Conservation (phyloP, 345 rosid genomes). For the Euclidium syriacum region DNA sequence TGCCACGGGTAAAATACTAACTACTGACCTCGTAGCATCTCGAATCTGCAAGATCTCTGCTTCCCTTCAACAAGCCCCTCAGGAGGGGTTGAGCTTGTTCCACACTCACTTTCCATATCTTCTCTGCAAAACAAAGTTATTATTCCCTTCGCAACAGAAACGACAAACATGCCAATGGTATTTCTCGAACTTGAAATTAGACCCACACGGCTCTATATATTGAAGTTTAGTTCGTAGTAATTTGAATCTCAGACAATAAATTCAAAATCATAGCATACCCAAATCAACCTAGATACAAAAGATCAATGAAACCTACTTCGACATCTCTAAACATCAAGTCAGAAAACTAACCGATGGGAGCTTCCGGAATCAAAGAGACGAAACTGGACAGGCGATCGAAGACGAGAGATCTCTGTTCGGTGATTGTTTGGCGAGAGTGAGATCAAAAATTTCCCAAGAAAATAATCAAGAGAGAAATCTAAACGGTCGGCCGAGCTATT, state of each 20-base stretch:
- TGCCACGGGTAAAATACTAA: no score
- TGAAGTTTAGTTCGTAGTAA: not conserved
- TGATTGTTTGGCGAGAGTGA: not conserved
- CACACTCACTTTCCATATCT: slow-evolving; percentile 73
- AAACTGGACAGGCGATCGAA: slow-evolving; percentile 38
- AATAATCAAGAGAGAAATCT: slow-evolving; percentile 24
- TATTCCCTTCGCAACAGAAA: slow-evolving; percentile 13
- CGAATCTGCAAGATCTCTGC: no score
- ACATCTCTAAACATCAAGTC: not conserved
- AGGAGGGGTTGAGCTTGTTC: slow-evolving; percentile 43
- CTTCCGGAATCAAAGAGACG: slow-evolving; percentile 24
- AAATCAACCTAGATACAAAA: slow-evolving; percentile 6
- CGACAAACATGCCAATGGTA: not conserved
- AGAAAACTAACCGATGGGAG: slow-evolving; percentile 36
- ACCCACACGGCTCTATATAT: not conserved
- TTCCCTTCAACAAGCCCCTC: slow-evolving; percentile 46
- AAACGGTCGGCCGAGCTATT: slow-evolving; percentile 46
- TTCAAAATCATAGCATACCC: not conserved
- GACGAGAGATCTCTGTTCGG: slow-evolving; percentile 27
- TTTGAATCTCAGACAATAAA: not conserved
- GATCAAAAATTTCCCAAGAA: not conserved
- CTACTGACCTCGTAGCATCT: no score
- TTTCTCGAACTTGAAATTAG: not conserved
- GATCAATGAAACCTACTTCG: slow-evolving; percentile 11
- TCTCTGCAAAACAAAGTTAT: slow-evolving; percentile 29